Conservation (phyloP, 768 basidiomycete genomes). For the Dentipellis sp. region DNA sequence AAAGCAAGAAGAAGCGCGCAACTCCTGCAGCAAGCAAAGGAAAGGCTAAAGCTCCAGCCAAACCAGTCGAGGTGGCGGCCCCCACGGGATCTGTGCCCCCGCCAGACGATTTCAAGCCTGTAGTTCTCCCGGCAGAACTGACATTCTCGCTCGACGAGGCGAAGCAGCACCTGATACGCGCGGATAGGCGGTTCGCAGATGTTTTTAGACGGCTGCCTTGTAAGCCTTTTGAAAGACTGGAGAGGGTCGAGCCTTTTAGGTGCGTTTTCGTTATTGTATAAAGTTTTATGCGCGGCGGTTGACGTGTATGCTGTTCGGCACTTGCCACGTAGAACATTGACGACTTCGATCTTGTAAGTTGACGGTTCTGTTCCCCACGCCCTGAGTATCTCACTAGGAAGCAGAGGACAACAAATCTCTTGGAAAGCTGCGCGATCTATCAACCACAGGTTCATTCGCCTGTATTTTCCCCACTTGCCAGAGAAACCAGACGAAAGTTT, state of each 20-base stretch:
- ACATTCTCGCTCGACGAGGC: slow-evolving; percentile 74
- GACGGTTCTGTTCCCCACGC: not conserved
- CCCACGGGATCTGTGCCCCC: not conserved
- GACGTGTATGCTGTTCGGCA: not conserved
- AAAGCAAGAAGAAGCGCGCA: no score
- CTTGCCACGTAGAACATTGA: slow-evolving; percentile 42
- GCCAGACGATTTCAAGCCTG: not conserved
- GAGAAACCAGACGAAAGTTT: slow-evolving; percentile 50
- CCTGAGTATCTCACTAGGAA: not conserved
- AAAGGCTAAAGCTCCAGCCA: no score
- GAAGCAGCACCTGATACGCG: slow-evolving; percentile 55
- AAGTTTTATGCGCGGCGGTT: not conserved
- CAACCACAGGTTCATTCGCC: slow-evolving; percentile 64
- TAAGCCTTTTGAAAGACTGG: slow-evolving; percentile 68
- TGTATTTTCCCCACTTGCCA: slow-evolving; percentile 67
- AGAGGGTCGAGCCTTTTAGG: slow-evolving; percentile 79
- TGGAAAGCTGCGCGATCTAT: slow-evolving; percentile 84
- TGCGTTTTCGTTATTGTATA: slow-evolving; percentile 21
- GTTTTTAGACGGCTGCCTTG: slow-evolving; percentile 60
- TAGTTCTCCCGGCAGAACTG: slow-evolving; percentile 52
- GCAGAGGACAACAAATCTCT: slow-evolving; percentile 72
- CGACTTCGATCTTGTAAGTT: slow-evolving; percentile 61
- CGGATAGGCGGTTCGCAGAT: slow-evolving; percentile 62
- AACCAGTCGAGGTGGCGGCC: no score
- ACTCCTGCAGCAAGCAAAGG: no score